Percentiles rank a stretch among this genome's conserved stretches.
These are phyloP conservation scores for Lactarius deliciosus DNA, from an alignment of 768 basidiomycete species.

Conservation along the genomic window DNA sequence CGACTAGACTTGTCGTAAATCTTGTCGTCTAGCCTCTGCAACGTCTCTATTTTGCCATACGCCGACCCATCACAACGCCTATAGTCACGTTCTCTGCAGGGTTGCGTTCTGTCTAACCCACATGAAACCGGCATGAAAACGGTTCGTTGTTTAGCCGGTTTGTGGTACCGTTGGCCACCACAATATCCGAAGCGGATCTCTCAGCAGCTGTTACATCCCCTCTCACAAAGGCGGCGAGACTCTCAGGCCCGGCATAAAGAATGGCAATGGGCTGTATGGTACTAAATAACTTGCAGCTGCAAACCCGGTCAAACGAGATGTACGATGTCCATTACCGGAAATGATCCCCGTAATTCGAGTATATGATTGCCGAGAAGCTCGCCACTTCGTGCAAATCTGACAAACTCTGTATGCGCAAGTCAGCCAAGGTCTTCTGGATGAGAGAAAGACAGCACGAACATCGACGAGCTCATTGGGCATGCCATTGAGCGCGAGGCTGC, in stretches of 20 bases:
- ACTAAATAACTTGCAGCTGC: background rate
- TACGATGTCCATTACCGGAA: conserved; percentile 37
- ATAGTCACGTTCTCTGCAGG: too few relatives aligned
- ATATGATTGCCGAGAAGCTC: conserved; percentile 71
- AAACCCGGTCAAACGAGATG: background rate
- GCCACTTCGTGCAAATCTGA: conserved; percentile 61
- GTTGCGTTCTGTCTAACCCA: too few relatives aligned
- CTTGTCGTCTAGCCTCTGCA: background rate
- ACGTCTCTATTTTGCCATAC: background rate
- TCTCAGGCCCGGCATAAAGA: background rate
- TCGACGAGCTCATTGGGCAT: conserved; percentile 82
- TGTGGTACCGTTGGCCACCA: background rate
- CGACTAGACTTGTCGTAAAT: background rate
- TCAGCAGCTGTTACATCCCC: background rate
- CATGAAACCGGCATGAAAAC: too few relatives aligned
- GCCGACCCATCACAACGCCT: too few relatives aligned
- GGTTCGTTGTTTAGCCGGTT: background rate
- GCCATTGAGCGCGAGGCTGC: conserved; percentile 60
- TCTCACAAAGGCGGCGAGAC: background rate
- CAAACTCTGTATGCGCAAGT: conserved; percentile 47
- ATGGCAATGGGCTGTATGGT: background rate
- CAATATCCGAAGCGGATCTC: background rate
- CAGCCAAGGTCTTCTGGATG: background rate
- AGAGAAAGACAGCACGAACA: conserved; percentile 47
- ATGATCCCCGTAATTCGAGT: conserved; percentile 63